These are phyloP conservation scores for Sugiyamaella pinicola DNA, from an alignment of 1,139 yeast genomes.

Conservation along the genomic window DNA sequence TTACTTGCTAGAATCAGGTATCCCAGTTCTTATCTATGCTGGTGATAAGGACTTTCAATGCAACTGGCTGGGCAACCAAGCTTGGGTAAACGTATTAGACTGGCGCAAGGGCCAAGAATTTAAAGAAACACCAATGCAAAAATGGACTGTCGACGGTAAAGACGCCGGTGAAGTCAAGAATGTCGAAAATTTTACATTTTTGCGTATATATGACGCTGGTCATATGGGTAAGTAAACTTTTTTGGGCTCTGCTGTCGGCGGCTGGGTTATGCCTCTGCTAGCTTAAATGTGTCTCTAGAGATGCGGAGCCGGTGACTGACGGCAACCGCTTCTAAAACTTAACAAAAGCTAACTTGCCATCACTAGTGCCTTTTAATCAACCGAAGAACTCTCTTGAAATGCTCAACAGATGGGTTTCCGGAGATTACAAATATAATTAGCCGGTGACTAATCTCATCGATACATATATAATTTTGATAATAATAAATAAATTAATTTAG, in stretches of 20 bases:
- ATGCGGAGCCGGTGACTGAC: too few species aligned
- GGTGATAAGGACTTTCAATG: slow-evolving; percentile 90
- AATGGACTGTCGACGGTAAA: slow-evolving; percentile 45
- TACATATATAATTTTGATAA: slow-evolving; percentile 2
- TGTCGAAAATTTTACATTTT: slow-evolving; percentile 58
- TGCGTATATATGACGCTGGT: slow-evolving; percentile 67
- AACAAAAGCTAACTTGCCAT: too few species aligned
- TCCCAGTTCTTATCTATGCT: slow-evolving; percentile 80
- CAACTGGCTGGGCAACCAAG: slow-evolving; percentile 86
- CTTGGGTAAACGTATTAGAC: slow-evolving; percentile 70
- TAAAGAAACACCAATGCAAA: slow-evolving; percentile 40
- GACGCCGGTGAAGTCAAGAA: slow-evolving; percentile 62
- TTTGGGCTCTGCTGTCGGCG: too few species aligned
- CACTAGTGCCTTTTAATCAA: slow-evolving; percentile 68
- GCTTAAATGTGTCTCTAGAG: too few species aligned
- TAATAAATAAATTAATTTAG: not conserved
- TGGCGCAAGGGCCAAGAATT: slow-evolving; percentile 52
- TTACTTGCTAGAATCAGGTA: slow-evolving; percentile 61
- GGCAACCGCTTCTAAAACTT: too few species aligned
- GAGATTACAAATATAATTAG: slow-evolving; percentile 39
- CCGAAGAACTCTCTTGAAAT: slow-evolving; percentile 73
- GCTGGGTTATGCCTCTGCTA: too few species aligned
- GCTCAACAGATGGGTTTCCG: slow-evolving; percentile 73
- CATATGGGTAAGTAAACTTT: slow-evolving; percentile 49
- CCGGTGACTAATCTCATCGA: not conserved